Base-by-base conservation (phyloP, 2,329 filamentous ascomycete genomes). In the Passalora sequoiae region DNA sequence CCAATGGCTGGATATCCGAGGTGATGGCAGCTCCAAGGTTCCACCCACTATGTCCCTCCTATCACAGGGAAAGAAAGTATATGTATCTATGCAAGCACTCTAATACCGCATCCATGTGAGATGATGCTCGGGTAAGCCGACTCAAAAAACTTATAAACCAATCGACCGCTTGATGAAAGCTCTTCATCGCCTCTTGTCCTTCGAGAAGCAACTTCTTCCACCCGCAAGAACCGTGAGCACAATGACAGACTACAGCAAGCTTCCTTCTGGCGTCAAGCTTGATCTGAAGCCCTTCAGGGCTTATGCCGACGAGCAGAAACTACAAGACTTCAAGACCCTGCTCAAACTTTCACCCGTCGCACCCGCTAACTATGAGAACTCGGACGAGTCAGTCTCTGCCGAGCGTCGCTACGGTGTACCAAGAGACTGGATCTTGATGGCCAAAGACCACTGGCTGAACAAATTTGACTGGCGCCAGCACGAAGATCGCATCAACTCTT, bases 281-380 rank as follows among this genome's bases (percentile, higher is more conserved):
- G 42, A 63, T 10, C 62, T 65, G 4, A 63, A 61, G 13, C 67
- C 69, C 0, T 76, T 74, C 59, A 68, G 58, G 6, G 62, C 69
- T 15, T 51, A 63, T 10, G 61, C 74, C 5, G 58, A 69, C 1
- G 68, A 75, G 4, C 55, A 66, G 16, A 66, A 71, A 27, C 45
- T 78, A 1, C 46, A 64, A 12, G 68, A 73, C 10, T 68, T 78
- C 47, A 64, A 68, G 41, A 63, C 69, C 3, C 60, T 78, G 1
- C 53, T 77, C 7, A 64, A 65, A 37, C 57, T 75, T 4, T 72
- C 73, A 3, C 71, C 68, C 36, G 61, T 77, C 9, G 73, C 67
- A 0, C 71, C 73, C 1, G 55, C 60, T 3, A 72, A 70, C 2
- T 78, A 66, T 29, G 74, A 76, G 52, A 75, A 74, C 55, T 50